Percentiles rank a stretch among this genome's conserved stretches.
Evolutionary conservation across 2,329 filamentous ascomycete species (phyloP).

Genomic region (Ceratocystiopsis minuta): DNA sequence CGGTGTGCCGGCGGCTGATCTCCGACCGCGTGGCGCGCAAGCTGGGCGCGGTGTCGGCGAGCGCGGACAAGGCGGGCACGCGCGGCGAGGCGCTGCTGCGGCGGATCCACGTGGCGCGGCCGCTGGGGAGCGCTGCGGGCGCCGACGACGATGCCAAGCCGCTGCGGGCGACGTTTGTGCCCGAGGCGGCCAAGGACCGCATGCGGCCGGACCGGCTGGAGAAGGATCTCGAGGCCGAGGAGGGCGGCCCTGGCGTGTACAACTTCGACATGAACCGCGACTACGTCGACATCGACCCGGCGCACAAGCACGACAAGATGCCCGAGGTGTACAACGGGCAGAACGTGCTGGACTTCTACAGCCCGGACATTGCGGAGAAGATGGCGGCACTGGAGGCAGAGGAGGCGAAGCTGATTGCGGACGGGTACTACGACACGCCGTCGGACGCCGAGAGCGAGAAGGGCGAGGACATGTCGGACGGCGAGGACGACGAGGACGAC

Average conservation of each 20-base stretch:
- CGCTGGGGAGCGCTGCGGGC: slow-evolving; percentile 45
- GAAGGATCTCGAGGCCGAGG: slow-evolving; percentile 75
- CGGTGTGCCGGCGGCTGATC: slow-evolving; percentile 80
- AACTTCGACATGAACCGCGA: slow-evolving; percentile 82
- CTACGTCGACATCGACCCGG: slow-evolving; percentile 70
- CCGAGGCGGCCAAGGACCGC: slow-evolving; percentile 67
- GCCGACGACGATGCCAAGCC: slow-evolving; percentile 20
- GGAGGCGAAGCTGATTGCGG: slow-evolving; percentile 77
- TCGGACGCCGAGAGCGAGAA: slow-evolving; percentile 75
- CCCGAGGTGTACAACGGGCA: slow-evolving; percentile 89
- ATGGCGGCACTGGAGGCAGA: slow-evolving; percentile 84
- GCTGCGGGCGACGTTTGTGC: slow-evolving; percentile 63
- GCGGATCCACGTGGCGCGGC: slow-evolving; percentile 92
- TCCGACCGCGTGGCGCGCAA: slow-evolving; percentile 91
- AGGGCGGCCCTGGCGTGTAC: slow-evolving; percentile 89
- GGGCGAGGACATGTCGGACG: slow-evolving; percentile 6
- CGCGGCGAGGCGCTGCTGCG: slow-evolving; percentile 80
- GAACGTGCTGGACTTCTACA: slow-evolving; percentile 95
- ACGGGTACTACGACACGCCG: slow-evolving; percentile 95
- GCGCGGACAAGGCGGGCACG: slow-evolving; percentile 56
- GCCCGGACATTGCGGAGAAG: slow-evolving; percentile 90
- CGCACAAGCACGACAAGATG: slow-evolving; percentile 93
- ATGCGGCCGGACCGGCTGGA: slow-evolving; percentile 42
- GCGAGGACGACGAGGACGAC: slow-evolving; percentile 59
- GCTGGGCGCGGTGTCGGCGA: slow-evolving; percentile 74